phyloP scores from a whole-genome alignment of 2,329 filamentous ascomycete genomes.

The Microcera coccophila region DNA sequence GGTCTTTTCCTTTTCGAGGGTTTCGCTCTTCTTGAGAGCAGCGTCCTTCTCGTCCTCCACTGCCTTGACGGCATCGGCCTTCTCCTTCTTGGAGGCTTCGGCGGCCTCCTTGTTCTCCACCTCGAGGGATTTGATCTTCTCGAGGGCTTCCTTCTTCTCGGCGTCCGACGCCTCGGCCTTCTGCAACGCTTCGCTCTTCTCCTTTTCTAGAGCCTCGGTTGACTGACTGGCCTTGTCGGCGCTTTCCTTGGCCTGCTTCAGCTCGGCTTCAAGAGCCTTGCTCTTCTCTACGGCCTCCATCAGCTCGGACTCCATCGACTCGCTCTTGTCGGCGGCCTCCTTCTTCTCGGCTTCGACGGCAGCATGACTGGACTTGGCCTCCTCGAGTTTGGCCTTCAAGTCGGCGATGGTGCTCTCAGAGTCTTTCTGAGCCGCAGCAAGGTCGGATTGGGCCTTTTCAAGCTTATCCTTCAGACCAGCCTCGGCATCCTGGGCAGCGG shows the following conservation, averaged over 20 bases:
- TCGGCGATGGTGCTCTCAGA: slow-evolving; percentile 1
- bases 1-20: slow-evolving; percentile 19
- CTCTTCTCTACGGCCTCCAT: slow-evolving; percentile 2
- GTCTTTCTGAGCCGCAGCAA: slow-evolving; percentile 1
- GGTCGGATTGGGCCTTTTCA: slow-evolving; percentile 1
- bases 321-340: not conserved
- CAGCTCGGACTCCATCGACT: not conserved
- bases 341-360: slow-evolving; percentile 15
- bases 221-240: slow-evolving; percentile 2
- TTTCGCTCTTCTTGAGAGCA: slow-evolving; percentile 18
- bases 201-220: slow-evolving; percentile 15
- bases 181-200: slow-evolving; percentile 7
- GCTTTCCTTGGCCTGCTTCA: slow-evolving; percentile 1
- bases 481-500: not conserved
- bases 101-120: not conserved
- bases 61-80: slow-evolving; percentile 13
- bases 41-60: slow-evolving; percentile 12
- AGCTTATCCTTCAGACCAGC: slow-evolving; percentile 1
- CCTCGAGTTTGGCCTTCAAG: slow-evolving; percentile 2
- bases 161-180: not conserved
- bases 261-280: not conserved
- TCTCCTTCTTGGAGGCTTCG: slow-evolving; percentile 15
- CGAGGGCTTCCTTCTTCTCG: not conserved
- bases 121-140: not conserved
- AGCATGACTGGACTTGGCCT: slow-evolving; percentile 2